Evolutionary conservation across 148 eudicot genomes (phyloP).

Genomic region (Chenopodium formosanum): DNA sequence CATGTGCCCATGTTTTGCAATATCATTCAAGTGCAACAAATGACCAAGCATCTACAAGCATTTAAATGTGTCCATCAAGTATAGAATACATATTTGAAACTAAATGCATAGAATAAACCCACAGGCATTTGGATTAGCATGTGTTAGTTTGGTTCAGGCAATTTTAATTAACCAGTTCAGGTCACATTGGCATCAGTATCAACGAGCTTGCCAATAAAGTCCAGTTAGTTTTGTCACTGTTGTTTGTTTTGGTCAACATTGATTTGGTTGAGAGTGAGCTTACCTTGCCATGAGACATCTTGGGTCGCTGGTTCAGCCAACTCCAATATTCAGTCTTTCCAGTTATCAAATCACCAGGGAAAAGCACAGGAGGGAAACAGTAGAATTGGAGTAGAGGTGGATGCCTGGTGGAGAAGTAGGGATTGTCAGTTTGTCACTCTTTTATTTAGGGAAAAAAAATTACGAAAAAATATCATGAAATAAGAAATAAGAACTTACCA

Average conservation of each 20-base stretch:
- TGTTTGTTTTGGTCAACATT: background rate
- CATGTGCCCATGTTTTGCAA: conserved; percentile 29
- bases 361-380: background rate
- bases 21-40: background rate
- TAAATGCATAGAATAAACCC: background rate
- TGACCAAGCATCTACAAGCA: background rate
- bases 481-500: conserved; percentile 20
- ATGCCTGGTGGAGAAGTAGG: background rate
- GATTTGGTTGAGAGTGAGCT: background rate
- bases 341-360: background rate
- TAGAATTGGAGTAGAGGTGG: background rate
- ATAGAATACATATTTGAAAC: background rate
- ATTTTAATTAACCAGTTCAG: background rate
- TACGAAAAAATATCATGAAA: background rate
- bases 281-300: background rate
- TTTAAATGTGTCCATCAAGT: background rate
- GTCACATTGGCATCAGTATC: background rate
- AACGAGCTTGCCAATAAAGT: background rate
- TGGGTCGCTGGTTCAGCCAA: background rate
- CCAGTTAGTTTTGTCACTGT: background rate
- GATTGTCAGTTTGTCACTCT: background rate
- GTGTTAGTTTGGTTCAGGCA: background rate
- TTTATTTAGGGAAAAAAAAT: background rate
- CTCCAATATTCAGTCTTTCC: background rate
- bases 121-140: background rate